These are phyloP conservation scores for Catharanthus roseus DNA, from an alignment of 257 asterid species.

Conservation along the genomic window DNA sequence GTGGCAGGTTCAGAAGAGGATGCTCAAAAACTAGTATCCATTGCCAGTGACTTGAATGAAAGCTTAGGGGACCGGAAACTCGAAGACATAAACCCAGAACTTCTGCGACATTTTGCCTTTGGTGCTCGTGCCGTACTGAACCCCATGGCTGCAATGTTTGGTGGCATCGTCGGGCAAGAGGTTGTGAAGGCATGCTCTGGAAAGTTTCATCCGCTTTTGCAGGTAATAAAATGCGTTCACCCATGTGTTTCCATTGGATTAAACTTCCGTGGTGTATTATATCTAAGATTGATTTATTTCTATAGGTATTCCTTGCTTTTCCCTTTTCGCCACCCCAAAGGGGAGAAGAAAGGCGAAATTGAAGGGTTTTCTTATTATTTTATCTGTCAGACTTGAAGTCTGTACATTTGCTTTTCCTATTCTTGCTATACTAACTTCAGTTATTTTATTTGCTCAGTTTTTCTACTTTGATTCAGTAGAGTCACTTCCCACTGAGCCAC, in stretches of 20 bases:
- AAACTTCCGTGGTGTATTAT: neutral
- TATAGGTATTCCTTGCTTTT: neutral
- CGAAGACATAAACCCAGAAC: conserved; percentile 66
- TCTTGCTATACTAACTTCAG: neutral
- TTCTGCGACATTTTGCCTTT: conserved; percentile 65
- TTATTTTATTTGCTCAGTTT: conserved; percentile 44
- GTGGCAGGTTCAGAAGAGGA: conserved; percentile 89
- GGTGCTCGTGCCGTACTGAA: conserved; percentile 90
- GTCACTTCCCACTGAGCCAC: conserved; percentile 76
- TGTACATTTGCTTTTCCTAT: neutral
- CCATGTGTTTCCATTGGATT: neutral
- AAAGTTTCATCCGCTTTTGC: conserved; percentile 87
- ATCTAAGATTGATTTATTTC: neutral
- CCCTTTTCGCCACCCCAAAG: neutral
- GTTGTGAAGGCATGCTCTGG: conserved; percentile 97
- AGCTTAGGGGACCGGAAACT: conserved; percentile 58
- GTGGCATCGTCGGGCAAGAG: conserved; percentile 97
- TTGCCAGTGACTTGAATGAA: conserved; percentile 54
- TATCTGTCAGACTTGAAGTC: neutral
- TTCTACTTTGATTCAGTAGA: conserved; percentile 88
- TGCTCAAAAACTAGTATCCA: conserved; percentile 68
- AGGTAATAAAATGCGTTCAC: conserved; percentile 38
- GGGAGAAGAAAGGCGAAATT: neutral
- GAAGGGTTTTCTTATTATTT: neutral
- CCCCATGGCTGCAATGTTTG: conserved; percentile 98